phyloP scores from a whole-genome alignment of 768 basidiomycete species.

The Paxillus rubicundulus region DNA sequence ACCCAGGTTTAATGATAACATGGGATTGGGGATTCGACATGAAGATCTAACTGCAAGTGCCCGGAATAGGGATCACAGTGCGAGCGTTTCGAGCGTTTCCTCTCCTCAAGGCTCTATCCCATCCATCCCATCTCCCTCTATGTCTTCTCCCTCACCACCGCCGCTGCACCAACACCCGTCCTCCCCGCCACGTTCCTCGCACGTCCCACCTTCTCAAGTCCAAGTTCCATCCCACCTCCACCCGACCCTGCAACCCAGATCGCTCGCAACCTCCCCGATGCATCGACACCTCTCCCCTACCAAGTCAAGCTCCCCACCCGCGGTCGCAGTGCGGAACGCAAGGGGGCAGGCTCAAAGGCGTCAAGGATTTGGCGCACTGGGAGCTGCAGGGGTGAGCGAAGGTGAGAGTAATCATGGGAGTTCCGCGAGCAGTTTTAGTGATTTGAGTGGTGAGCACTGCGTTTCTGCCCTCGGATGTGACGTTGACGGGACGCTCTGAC shows the following conservation, averaged over 20 bases:
- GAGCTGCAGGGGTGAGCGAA: slow-evolving; percentile 45
- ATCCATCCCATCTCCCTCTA: slow-evolving; percentile 72
- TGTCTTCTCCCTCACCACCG: slow-evolving; percentile 46
- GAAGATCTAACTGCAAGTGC: slow-evolving; percentile 28
- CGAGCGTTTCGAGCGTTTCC: slow-evolving; percentile 70
- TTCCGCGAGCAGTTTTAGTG: slow-evolving; percentile 81
- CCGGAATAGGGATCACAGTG: slow-evolving; percentile 57
- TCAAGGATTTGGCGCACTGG: slow-evolving; percentile 42
- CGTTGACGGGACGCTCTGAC: neutral
- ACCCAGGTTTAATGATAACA: slow-evolving; percentile 13
- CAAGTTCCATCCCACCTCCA: slow-evolving; percentile 11
- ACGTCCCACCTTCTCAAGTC: slow-evolving; percentile 3
- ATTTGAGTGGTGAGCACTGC: slow-evolving; percentile 66
- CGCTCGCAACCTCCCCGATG: slow-evolving; percentile 35
- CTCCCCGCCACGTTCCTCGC: slow-evolving; percentile 22
- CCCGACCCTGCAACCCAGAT: slow-evolving; percentile 14
- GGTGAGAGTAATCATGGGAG: slow-evolving; percentile 66
- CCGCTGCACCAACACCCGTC: slow-evolving; percentile 25
- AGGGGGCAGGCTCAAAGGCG: slow-evolving; percentile 49
- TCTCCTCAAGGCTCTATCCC: slow-evolving; percentile 80
- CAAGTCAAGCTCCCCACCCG: slow-evolving; percentile 63
- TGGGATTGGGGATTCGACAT: slow-evolving; percentile 34
- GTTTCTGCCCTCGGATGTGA: neutral
- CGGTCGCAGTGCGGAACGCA: slow-evolving; percentile 53
- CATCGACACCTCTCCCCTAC: slow-evolving; percentile 49